These are phyloP conservation scores for Beta macrorhiza DNA, from an alignment of 179 eudicot species.

Conservation along the genomic window DNA sequence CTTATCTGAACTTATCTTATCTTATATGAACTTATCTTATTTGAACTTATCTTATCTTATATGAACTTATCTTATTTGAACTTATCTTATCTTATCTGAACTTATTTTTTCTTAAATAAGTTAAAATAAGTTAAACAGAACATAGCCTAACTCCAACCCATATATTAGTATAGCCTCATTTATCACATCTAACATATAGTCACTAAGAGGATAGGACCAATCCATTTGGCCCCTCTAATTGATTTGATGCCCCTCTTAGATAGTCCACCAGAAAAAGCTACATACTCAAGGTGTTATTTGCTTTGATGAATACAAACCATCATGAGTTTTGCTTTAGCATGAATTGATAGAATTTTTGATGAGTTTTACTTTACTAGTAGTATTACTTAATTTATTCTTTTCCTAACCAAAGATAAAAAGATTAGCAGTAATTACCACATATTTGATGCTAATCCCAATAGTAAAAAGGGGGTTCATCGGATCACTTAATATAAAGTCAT, in stretches of 20 bases:
- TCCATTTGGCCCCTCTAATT: neutral
- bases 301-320: slow-evolving; percentile 18
- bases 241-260: neutral
- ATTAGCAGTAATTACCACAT: neutral
- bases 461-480: neutral
- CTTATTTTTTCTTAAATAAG: too few relatives aligned
- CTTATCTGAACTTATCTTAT: too few relatives aligned
- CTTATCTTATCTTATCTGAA: too few relatives aligned
- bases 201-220: neutral
- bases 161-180: neutral
- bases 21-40: too few relatives aligned
- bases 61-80: too few relatives aligned
- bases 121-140: too few relatives aligned
- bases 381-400: too few relatives aligned
- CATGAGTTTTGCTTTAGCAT: slow-evolving; percentile 11
- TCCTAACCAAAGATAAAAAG: neutral
- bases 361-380: neutral
- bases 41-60: too few relatives aligned
- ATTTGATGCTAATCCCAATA: slow-evolving; percentile 21
- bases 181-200: neutral
- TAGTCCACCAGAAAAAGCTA: slow-evolving; percentile 13
- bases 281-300: slow-evolving; percentile 27
- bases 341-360: neutral
- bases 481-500: slow-evolving; percentile 2
- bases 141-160: too few relatives aligned